A percentile compares a stretch with the other conserved stretches of the same genome.
These are phyloP conservation scores for Teratosphaeria epicoccoides DNA, from an alignment of 2,329 filamentous ascomycete species.

Conservation along the genomic window DNA sequence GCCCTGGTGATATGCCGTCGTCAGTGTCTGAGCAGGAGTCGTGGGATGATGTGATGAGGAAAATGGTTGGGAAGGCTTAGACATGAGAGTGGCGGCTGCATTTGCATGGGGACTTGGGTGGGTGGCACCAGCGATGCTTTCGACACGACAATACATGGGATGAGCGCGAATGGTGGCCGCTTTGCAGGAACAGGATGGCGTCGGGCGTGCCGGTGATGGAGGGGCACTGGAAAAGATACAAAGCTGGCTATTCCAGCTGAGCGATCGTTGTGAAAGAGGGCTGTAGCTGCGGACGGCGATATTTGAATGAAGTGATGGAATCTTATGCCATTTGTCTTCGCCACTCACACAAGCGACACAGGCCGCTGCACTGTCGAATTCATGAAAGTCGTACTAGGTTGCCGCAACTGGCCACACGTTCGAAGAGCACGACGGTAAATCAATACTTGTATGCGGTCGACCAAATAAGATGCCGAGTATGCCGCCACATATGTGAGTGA, in stretches of 20 bases:
- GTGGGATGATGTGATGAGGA: slow-evolving; percentile 19
- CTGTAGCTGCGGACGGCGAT: not conserved
- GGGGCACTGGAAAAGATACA: not conserved
- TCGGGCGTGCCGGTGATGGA: not conserved
- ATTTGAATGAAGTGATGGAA: not conserved
- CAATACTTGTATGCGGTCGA: too few species aligned
- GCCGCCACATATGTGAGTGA: too few species aligned
- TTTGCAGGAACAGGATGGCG: not conserved
- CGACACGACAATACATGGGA: too few species aligned
- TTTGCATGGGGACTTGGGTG: not conserved
- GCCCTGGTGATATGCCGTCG: slow-evolving; percentile 2
- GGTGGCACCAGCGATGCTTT: not conserved
- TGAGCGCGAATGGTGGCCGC: too few species aligned
- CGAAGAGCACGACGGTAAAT: too few species aligned
- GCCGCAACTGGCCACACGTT: too few species aligned
- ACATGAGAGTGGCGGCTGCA: not conserved
- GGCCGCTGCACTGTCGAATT: too few species aligned
- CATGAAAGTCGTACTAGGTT: too few species aligned
- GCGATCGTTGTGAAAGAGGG: not conserved
- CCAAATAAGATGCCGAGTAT: too few species aligned
- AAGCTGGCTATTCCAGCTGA: not conserved
- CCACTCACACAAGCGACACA: too few species aligned
- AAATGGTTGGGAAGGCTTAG: slow-evolving; percentile 7
- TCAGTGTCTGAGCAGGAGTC: slow-evolving; percentile 20
- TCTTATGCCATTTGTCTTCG: too few species aligned